These are phyloP conservation scores for Trichosporon faecale DNA, from an alignment of 1,284 basidiomycete genomes.

Conservation along the genomic window DNA sequence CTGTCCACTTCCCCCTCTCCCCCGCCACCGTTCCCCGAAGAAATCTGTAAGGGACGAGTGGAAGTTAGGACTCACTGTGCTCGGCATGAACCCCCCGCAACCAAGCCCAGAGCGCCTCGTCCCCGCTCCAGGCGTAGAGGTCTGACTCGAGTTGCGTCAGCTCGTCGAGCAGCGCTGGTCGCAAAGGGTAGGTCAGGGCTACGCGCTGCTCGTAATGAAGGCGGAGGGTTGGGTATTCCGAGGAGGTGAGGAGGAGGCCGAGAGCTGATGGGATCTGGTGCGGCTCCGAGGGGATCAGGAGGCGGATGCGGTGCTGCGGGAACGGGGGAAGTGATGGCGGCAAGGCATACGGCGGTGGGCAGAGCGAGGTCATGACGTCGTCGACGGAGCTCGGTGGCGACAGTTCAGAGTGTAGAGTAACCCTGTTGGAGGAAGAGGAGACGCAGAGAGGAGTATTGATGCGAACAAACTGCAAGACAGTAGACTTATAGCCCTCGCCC, in stretches of 20 bases:
- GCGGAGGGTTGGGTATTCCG: not conserved
- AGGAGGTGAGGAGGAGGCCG: not conserved
- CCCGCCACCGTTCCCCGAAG: no score
- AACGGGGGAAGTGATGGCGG: not conserved
- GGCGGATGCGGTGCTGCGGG: not conserved
- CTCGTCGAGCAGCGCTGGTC: not conserved
- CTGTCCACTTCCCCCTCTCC: not conserved
- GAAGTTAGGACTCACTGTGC: not conserved
- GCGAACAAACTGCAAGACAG: not conserved
- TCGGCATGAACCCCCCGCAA: not conserved
- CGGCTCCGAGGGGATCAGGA: not conserved
- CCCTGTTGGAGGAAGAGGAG: not conserved
- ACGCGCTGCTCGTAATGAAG: not conserved
- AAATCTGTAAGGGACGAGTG: no score
- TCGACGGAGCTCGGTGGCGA: not conserved
- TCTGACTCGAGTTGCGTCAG: conserved; percentile 1
- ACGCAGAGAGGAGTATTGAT: not conserved
- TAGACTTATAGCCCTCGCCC: not conserved
- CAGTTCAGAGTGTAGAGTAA: not conserved
- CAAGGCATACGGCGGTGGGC: not conserved
- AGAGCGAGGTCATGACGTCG: not conserved
- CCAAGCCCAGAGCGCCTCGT: not conserved
- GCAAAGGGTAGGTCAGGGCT: not conserved
- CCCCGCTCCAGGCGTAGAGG: not conserved
- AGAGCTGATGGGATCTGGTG: not conserved